These are phyloP conservation scores for Kwoniella botswanensis DNA, from an alignment of 768 basidiomycete genomes.

Conservation along the genomic window DNA sequence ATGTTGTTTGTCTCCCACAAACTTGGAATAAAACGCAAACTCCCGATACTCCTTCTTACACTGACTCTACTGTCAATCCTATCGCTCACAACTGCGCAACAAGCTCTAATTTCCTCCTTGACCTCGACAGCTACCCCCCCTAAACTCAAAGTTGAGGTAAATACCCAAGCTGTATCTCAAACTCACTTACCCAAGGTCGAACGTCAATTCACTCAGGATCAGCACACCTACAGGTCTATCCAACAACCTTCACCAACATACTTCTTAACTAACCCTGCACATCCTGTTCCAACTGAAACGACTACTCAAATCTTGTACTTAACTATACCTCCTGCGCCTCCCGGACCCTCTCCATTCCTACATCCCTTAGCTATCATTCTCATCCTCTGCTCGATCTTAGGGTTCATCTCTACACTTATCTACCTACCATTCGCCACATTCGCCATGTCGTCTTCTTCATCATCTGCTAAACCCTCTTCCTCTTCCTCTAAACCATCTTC, in stretches of 20 bases:
- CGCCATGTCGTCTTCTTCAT: conserved; percentile 6
- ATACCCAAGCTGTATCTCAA: neutral
- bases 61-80: neutral
- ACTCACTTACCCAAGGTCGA: too few relatives aligned
- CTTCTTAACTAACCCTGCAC: neutral
- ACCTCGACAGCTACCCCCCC: neutral
- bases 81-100: neutral
- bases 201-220: neutral
- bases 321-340: neutral
- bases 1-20: too few relatives aligned
- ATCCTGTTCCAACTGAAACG: neutral
- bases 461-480: conserved; percentile 23
- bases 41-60: neutral
- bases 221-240: neutral
- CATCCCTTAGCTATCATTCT: conserved; percentile 19
- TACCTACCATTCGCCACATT: conserved; percentile 18
- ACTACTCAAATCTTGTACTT: neutral
- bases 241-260: neutral
- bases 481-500: conserved; percentile 25
- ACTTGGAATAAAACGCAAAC: neutral
- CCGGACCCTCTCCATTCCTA: conserved; percentile 2
- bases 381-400: conserved; percentile 24
- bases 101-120: neutral
- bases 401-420: conserved; percentile 15
- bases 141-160: neutral